phyloP scores from a whole-genome alignment of 176 grass and related monocot species.

The Coix lacrymajobi region DNA sequence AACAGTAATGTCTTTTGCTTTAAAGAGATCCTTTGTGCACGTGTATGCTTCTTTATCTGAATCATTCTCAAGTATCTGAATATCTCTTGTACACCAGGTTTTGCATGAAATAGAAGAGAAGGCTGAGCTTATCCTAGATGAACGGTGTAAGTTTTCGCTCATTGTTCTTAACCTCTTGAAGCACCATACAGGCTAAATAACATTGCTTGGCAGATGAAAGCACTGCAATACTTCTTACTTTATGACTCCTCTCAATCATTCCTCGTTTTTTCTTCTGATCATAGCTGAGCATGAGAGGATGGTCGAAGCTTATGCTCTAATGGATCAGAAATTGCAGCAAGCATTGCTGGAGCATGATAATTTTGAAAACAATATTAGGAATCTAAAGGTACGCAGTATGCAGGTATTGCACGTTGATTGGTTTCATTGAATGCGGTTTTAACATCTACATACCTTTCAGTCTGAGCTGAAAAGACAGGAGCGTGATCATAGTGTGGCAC shows the following conservation, averaged over 20 bases:
- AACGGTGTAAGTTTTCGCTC: slow-evolving; percentile 58
- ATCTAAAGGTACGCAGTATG: slow-evolving; percentile 70
- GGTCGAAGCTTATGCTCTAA: slow-evolving; percentile 80
- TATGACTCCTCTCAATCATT: not conserved
- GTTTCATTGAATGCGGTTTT: slow-evolving; percentile 22
- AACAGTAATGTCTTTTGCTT: not conserved
- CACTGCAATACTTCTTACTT: not conserved
- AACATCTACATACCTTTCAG: slow-evolving; percentile 46
- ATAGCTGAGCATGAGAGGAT: slow-evolving; percentile 95
- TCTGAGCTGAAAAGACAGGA: slow-evolving; percentile 71
- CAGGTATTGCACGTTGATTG: not conserved
- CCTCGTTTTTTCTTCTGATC: not conserved
- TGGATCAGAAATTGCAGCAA: slow-evolving; percentile 95
- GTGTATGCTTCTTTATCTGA: not conserved
- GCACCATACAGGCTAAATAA: not conserved
- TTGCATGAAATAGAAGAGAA: slow-evolving; percentile 97
- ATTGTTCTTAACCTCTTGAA: not conserved
- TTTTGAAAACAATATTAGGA: slow-evolving; percentile 81
- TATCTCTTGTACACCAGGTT: slow-evolving; percentile 47
- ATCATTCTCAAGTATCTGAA: slow-evolving; percentile 23
- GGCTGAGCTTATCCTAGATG: slow-evolving; percentile 92
- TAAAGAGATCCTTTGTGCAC: not conserved
- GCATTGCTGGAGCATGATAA: slow-evolving; percentile 87
- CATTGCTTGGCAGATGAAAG: not conserved
- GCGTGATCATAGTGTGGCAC: slow-evolving; percentile 65